A percentile compares a stretch with the other conserved stretches of the same genome.
Conservation (phyloP, 192 early-diverging fungal genomes). For the Podochytrium sp. region DNA sequence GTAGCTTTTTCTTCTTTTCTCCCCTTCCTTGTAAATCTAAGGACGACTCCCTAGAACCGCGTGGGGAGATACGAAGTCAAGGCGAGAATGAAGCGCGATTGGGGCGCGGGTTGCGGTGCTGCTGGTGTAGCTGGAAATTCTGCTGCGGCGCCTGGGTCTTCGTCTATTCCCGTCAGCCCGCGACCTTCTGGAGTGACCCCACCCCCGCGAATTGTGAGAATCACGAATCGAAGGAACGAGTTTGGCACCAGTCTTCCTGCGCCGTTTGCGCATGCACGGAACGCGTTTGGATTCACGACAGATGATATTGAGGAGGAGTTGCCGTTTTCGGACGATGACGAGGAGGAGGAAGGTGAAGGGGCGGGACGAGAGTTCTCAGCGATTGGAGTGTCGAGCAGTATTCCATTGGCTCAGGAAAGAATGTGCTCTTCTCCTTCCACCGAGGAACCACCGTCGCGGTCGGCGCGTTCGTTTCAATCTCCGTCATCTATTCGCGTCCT, state of each 20-base stretch:
- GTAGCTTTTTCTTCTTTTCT: too few species aligned
- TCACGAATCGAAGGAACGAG: neutral
- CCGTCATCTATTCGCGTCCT: neutral
- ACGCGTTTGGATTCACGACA: neutral
- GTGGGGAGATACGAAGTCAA: slow-evolving; percentile 59
- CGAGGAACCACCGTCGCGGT: neutral
- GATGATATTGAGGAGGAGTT: neutral
- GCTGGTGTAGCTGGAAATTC: neutral
- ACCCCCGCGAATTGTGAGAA: neutral
- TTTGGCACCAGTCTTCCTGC: neutral
- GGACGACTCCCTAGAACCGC: too few species aligned
- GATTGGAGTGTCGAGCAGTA: neutral
- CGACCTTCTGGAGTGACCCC: neutral
- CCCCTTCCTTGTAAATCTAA: too few species aligned
- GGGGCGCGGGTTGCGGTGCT: neutral
- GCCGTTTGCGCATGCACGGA: neutral
- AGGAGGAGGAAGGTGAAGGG: neutral
- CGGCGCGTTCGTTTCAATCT: neutral
- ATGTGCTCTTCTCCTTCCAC: neutral
- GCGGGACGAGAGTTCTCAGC: neutral
- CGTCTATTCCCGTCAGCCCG: neutral
- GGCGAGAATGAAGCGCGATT: slow-evolving; percentile 45
- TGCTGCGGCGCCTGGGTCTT: neutral
- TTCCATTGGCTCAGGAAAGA: neutral
- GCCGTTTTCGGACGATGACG: neutral